Evolutionary conservation across 805 yeast genomes (phyloP).

Genomic region (Yamadazyma sp.): DNA sequence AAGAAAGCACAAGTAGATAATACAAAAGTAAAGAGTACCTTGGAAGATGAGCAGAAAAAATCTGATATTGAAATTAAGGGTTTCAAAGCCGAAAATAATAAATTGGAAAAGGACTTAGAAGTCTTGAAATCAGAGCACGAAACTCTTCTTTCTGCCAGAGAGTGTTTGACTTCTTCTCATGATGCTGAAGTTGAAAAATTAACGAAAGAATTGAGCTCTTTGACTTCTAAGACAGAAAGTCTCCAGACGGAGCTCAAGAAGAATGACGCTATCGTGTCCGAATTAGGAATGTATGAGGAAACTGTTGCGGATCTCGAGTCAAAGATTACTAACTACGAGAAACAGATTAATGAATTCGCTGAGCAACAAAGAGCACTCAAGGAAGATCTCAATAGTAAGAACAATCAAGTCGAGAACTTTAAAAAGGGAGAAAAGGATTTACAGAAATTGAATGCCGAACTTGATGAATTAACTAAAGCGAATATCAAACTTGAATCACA

Average conservation of each 20-base stretch:
- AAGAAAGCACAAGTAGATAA: neutral
- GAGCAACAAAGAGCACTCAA: too few relatives aligned
- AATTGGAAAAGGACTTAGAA: constrained; percentile 4
- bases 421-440: too few relatives aligned
- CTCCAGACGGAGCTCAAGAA: neutral
- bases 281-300: too few relatives aligned
- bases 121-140: neutral
- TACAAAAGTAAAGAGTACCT: neutral
- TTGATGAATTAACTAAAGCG: neutral
- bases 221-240: neutral
- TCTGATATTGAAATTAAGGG: neutral
- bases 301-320: too few relatives aligned
- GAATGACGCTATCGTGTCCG: neutral
- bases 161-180: neutral
- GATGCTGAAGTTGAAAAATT: constrained; percentile 1
- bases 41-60: neutral
- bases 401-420: constrained; percentile 1
- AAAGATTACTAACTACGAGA: too few relatives aligned
- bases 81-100: neutral
- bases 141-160: too few relatives aligned
- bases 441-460: too few relatives aligned
- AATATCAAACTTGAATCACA: neutral
- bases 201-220: neutral
- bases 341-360: too few relatives aligned
- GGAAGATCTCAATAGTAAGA: too few relatives aligned